Evolutionary conservation across 2,329 filamentous ascomycete genomes (phyloP).

Genomic region (Cladosporium sp.): DNA sequence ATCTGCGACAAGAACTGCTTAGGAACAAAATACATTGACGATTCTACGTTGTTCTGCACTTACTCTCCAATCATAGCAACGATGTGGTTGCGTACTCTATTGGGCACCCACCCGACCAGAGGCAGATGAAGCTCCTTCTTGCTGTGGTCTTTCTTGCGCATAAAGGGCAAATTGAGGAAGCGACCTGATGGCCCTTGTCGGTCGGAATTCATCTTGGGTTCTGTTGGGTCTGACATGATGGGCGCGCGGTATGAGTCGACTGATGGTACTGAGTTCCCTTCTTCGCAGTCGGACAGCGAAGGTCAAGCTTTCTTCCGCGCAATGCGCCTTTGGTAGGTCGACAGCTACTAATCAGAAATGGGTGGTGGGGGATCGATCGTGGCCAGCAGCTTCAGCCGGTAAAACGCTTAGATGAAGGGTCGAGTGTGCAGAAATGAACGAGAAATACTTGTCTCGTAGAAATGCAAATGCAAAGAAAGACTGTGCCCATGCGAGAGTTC

Average conservation of each 20-base stretch:
- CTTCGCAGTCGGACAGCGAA: background rate
- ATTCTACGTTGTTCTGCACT: background rate
- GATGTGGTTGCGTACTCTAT: constrained; percentile 39
- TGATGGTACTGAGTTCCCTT: background rate
- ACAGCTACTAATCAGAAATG: too few species aligned
- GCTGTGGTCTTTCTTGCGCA: constrained; percentile 32
- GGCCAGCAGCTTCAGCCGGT: background rate
- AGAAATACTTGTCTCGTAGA: background rate
- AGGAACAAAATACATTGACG: background rate
- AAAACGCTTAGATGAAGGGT: background rate
- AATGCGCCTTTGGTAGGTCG: background rate
- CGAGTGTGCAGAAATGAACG: background rate
- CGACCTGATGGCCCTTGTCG: constrained; percentile 4
- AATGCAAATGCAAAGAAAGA: background rate
- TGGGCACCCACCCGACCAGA: constrained; percentile 41
- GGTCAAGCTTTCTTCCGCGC: background rate
- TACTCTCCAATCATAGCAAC: constrained; percentile 42
- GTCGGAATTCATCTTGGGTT: constrained; percentile 7
- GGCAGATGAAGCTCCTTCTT: constrained; percentile 36
- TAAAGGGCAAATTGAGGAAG: constrained; percentile 37
- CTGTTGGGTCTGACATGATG: background rate
- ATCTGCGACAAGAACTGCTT: constrained; percentile 12
- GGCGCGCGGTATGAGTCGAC: background rate
- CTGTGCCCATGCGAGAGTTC: background rate
- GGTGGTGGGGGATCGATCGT: too few species aligned